Conservation (phyloP, 495 filamentous ascomycete species). For the Neurospora tetraspora region DNA sequence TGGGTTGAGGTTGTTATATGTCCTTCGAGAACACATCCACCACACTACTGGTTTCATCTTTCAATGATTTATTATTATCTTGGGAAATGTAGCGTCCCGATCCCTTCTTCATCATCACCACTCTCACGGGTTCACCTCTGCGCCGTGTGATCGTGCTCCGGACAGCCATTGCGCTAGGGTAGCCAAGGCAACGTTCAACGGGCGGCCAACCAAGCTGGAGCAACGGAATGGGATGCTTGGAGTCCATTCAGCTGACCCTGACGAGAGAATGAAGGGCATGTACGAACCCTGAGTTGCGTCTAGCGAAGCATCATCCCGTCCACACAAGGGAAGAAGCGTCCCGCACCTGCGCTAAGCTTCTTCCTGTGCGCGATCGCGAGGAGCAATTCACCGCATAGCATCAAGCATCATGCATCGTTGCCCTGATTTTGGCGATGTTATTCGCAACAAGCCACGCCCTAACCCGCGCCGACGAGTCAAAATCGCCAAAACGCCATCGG, state of each 20-base stretch:
- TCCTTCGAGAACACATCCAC: not conserved
- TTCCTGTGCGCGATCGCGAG: not conserved
- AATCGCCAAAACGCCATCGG: not conserved
- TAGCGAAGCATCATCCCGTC: not conserved
- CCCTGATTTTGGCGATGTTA: not conserved
- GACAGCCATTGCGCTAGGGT: not conserved
- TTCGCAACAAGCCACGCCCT: not conserved
- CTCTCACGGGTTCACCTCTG: not conserved
- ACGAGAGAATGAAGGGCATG: not conserved
- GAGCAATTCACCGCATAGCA: not conserved
- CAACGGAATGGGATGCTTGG: not conserved
- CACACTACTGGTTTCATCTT: not conserved
- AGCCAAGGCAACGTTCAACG: not conserved
- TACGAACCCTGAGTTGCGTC: not conserved
- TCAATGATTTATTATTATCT: not conserved
- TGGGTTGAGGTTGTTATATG: not conserved
- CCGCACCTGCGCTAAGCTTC: not conserved
- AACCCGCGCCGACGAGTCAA: not conserved
- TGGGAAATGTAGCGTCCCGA: not conserved
- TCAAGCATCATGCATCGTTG: not conserved
- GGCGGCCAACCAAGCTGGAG: not conserved
- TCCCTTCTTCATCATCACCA: not conserved
- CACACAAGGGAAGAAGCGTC: not conserved
- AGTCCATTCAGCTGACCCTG: not conserved
- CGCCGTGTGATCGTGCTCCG: too few relatives aligned